A percentile compares a stretch with the other conserved stretches of the same genome.
phyloP scores from a whole-genome alignment of 306 rosid genomes.

The Myrica gale region DNA sequence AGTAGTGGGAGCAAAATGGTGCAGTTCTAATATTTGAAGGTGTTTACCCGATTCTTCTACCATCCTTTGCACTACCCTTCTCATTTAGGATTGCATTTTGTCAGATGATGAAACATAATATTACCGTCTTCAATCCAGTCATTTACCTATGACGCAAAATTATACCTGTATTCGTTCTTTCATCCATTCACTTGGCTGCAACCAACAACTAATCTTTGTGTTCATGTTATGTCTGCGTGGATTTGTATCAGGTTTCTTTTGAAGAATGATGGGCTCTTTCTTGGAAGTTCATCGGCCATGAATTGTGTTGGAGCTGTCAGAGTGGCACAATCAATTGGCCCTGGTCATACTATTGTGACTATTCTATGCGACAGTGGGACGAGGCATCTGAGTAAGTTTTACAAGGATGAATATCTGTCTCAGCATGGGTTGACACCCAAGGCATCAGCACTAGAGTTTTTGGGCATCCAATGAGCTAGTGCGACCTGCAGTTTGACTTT shows the following conservation, averaged over 20 bases:
- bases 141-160: no score
- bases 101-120: not conserved
- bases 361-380: slow-evolving; percentile 89
- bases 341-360: slow-evolving; percentile 84
- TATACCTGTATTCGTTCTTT: not conserved
- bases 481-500: not conserved
- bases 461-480: slow-evolving; percentile 46
- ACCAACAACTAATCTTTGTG: not conserved
- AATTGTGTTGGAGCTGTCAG: slow-evolving; percentile 4
- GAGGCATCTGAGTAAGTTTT: slow-evolving; percentile 93
- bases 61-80: not conserved
- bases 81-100: not conserved
- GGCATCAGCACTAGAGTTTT: slow-evolving; percentile 67
- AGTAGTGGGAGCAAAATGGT: not conserved
- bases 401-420: slow-evolving; percentile 58
- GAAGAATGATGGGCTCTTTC: slow-evolving; percentile 10
- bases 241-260: not conserved
- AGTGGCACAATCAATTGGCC: slow-evolving; percentile 7
- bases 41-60: not conserved
- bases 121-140: not conserved
- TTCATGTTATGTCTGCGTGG: not conserved
- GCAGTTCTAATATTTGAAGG: not conserved
- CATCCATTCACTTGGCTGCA: not conserved
- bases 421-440: slow-evolving; percentile 67
- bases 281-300: not conserved